Conservation (phyloP, 768 basidiomycete species). For the Rhodotorula toruloides region DNA sequence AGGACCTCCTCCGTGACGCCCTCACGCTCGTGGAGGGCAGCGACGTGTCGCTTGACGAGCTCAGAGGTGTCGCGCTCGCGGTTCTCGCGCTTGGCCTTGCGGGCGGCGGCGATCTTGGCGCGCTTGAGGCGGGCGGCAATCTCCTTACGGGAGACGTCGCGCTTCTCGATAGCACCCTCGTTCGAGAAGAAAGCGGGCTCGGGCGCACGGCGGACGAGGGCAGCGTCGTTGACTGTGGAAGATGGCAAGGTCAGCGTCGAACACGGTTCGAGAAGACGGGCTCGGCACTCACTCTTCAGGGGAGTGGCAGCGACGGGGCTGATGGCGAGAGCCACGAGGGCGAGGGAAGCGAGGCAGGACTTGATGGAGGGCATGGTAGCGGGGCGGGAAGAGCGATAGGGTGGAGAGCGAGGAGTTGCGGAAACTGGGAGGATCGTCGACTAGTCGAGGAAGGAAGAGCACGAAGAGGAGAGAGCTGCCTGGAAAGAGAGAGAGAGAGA, state of each 20-base stretch:
- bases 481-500: no score
- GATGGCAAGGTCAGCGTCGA: background rate
- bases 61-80: background rate
- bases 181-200: slow-evolving; percentile 11
- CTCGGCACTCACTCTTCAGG: slow-evolving; percentile 11
- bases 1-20: background rate
- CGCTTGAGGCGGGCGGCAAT: slow-evolving; percentile 26
- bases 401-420: background rate
- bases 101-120: slow-evolving; percentile 8
- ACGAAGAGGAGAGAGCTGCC: no score
- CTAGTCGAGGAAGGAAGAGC: no score
- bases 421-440: background rate
- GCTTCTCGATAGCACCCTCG: slow-evolving; percentile 13
- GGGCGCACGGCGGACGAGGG: slow-evolving; percentile 6
- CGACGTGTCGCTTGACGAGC: slow-evolving; percentile 8
- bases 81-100: slow-evolving; percentile 4
- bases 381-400: no score
- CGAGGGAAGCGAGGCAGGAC: slow-evolving; percentile 28
- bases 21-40: background rate
- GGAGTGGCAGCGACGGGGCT: slow-evolving; percentile 21
- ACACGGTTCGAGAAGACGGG: background rate
- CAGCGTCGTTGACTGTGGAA: background rate
- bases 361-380: slow-evolving; percentile 30
- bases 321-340: slow-evolving; percentile 32
- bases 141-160: slow-evolving; percentile 9